Evolutionary conservation across 768 basidiomycete species (phyloP), one percentile per base, ranked within the genome.

Genomic region (Kwoniella sp.): DNA sequence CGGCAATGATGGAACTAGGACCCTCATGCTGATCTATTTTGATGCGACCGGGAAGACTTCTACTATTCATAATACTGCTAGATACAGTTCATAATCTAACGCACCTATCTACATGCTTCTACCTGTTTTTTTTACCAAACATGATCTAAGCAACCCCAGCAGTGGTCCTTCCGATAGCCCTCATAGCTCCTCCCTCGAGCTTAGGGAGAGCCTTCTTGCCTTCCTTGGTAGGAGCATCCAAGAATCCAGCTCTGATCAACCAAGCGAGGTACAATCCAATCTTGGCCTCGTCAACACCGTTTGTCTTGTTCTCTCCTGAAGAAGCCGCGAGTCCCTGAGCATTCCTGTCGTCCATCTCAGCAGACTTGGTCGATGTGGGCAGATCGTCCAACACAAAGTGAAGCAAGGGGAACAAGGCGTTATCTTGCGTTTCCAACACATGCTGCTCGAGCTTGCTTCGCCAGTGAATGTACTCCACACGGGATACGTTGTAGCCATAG

Each of bases 301-400:
- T 82, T 17, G 73, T 63, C 68, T 74, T 61, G 55, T 64, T 74
- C 74, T 80, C 80, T 12, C 74, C 85, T 79, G 69, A 84, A 2
- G 55, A 80, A 25, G 71, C 72, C 50, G 91, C 79, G 46, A 98
- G 76, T 12, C 84, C 83, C n/a, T 80, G 80, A 19, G 92, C 94
- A 77, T 95, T 96, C 22, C 84, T 77, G 76, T 96, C 91, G 75
- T 95, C 90, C 53, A 98, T 82, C 67, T 90, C 88, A 1, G 96
- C 91, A 0, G 92, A 87, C 80, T 94, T 96, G 25, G 95, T 98
- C 74, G 90, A 92, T 25, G 94, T 96, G 4, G 96, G 96, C 21
- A 99, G 84, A 80, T 99, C 96, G 77, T 97, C 96, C 29, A 99
- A 83, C 25, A 98, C 96, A 70, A 97, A 97, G 80, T 99, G 95